Percentiles rank a stretch among this genome's conserved stretches.
Conservation (phyloP, 306 rosid species). For the Vigna hirtella region DNA sequence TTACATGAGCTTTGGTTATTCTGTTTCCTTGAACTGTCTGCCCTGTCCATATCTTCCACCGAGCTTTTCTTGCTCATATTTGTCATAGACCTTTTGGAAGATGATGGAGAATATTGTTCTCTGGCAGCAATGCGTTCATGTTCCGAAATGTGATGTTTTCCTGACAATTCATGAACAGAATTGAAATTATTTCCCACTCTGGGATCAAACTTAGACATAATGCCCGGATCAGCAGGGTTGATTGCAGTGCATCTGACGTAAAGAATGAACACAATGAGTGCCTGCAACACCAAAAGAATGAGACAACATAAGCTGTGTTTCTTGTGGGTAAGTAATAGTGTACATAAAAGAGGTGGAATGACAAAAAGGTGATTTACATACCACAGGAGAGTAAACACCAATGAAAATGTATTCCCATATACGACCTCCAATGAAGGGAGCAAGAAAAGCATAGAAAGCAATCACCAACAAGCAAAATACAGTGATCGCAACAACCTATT, state of each 20-base stretch:
- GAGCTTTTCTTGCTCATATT: conserved; percentile 89
- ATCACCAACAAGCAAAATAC: conserved; percentile 89
- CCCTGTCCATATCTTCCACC: conserved; percentile 65
- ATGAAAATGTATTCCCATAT: conserved; percentile 77
- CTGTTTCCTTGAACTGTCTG: conserved; percentile 55
- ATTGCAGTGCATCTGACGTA: conserved; percentile 95
- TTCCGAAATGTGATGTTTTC: conserved; percentile 64
- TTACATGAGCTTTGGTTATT: conserved; percentile 51
- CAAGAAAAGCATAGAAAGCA: conserved; percentile 92
- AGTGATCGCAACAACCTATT: conserved; percentile 89
- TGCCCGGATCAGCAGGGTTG: conserved; percentile 98
- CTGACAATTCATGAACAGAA: conserved; percentile 58
- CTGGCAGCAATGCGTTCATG: conserved; percentile 60
- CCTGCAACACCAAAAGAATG: conserved; percentile 69
- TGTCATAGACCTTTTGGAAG: conserved; percentile 80
- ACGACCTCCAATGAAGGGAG: conserved; percentile 90
- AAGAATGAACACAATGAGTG: conserved; percentile 88
- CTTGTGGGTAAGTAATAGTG: conserved; percentile 26
- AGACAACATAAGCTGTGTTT: conserved; percentile 33
- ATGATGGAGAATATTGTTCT: conserved; percentile 69
- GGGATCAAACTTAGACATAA: conserved; percentile 79
- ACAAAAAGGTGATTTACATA: conserved; percentile 51
- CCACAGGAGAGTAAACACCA: conserved; percentile 86
- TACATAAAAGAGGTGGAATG: background rate
- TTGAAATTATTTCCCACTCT: conserved; percentile 50